phyloP scores from a whole-genome alignment of 805 yeast species.

The Candida nitratophila region DNA sequence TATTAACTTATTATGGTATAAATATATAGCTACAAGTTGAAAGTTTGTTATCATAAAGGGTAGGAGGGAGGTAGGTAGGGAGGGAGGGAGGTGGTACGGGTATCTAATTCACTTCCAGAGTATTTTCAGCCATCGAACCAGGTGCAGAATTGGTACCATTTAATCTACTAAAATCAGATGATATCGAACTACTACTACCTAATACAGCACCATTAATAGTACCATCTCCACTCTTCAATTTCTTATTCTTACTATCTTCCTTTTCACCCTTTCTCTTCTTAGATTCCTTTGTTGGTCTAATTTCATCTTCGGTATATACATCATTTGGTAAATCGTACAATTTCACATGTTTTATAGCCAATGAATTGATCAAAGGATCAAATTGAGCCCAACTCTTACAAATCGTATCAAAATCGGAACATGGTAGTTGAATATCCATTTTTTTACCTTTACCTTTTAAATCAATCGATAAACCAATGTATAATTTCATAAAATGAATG shows the following conservation, averaged over 20 bases:
- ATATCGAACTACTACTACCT: neutral
- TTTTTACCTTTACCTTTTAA: constrained; percentile 49
- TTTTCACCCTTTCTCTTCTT: constrained; percentile 43
- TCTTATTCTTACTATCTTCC: constrained; percentile 23
- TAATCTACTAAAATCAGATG: too few species aligned
- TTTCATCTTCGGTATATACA: constrained; percentile 76
- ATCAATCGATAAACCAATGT: constrained; percentile 65
- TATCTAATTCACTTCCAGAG: too few species aligned
- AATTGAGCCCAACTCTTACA: constrained; percentile 71
- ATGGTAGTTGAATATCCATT: constrained; percentile 82
- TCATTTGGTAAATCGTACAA: constrained; percentile 76
- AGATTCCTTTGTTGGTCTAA: constrained; percentile 52
- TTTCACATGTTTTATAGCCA: constrained; percentile 68
- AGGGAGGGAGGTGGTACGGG: too few species aligned
- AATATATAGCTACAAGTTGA: too few species aligned
- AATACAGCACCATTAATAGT: neutral
- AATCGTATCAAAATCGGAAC: constrained; percentile 77
- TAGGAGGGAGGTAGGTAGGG: too few species aligned
- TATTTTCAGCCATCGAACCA: too few species aligned
- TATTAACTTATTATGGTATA: too few species aligned
- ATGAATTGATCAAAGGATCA: constrained; percentile 50
- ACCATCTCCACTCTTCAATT: constrained; percentile 13
- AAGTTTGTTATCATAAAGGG: too few species aligned
- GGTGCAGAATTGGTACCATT: too few species aligned
- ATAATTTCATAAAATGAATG: constrained; percentile 66